These are phyloP conservation scores for Fusarium caatingaense DNA, from an alignment of 2,329 filamentous ascomycete genomes.

Conservation along the genomic window DNA sequence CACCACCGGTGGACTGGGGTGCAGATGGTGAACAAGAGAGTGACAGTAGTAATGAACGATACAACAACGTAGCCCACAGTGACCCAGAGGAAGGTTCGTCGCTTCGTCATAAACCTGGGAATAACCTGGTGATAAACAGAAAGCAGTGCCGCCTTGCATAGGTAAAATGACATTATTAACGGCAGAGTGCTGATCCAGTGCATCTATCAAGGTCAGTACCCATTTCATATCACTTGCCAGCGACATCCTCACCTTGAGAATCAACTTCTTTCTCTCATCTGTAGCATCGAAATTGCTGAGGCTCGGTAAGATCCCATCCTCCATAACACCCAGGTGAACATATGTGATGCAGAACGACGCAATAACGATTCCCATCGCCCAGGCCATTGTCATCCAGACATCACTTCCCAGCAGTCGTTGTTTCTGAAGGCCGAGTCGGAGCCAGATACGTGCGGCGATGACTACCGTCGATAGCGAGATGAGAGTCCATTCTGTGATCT, in stretches of 20 bases:
- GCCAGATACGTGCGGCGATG: conserved; percentile 31
- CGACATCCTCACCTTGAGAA: neutral
- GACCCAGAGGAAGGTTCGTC: conserved; percentile 19
- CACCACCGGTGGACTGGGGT: conserved; percentile 20
- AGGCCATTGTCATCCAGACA: conserved; percentile 23
- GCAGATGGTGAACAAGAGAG: conserved; percentile 12
- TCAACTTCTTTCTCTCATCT: neutral
- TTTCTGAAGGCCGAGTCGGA: conserved; percentile 27
- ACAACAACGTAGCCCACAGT: neutral
- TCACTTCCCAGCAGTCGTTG: conserved; percentile 22
- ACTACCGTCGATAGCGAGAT: conserved; percentile 19
- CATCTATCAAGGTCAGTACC: neutral
- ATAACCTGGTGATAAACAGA: conserved; percentile 23
- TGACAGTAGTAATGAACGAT: conserved; percentile 2
- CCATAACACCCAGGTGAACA: conserved; percentile 14
- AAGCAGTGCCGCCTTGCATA: conserved; percentile 30
- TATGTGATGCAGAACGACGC: conserved; percentile 7
- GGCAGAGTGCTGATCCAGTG: conserved; percentile 28
- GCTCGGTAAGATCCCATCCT: neutral
- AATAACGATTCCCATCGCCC: conserved; percentile 1
- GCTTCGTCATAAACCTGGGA: conserved; percentile 22
- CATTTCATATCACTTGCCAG: fast-evolving
- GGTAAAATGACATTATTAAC: conserved; percentile 26
- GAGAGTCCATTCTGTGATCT: conserved; percentile 28
- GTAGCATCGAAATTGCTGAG: neutral